Percentiles rank a stretch among this genome's conserved stretches.
Evolutionary conservation across 768 basidiomycete genomes (phyloP).

Genomic region (Mycena galopus): DNA sequence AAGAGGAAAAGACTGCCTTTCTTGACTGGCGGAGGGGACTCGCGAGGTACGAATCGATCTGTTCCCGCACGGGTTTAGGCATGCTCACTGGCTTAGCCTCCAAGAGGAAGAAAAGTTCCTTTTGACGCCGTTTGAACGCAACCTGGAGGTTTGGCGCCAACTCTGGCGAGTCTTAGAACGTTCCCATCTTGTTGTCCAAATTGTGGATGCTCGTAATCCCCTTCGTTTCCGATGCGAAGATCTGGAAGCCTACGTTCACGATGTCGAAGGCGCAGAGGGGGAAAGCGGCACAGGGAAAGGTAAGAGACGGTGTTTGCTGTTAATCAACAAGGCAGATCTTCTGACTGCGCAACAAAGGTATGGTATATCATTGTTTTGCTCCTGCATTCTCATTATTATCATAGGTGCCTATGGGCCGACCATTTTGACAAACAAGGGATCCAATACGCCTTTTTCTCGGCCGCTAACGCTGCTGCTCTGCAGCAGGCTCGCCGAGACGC

Average conservation of each 20-base stretch:
- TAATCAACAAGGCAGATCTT: conserved; percentile 97
- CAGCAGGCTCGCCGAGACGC: conserved; percentile 80
- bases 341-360: conserved; percentile 90
- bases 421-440: conserved; percentile 85
- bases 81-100: conserved; percentile 61
- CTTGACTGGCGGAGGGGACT: conserved; percentile 93
- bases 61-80: not conserved
- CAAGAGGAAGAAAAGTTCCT: conserved; percentile 90
- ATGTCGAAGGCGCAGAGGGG: conserved; percentile 87
- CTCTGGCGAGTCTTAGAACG: conserved; percentile 97
- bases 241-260: conserved; percentile 85
- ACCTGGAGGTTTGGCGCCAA: conserved; percentile 98
- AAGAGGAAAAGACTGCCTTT: conserved; percentile 91
- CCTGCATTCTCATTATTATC: not conserved
- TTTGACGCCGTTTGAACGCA: conserved; percentile 97
- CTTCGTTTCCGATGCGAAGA: conserved; percentile 94
- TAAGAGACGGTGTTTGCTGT: conserved; percentile 79
- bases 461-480: conserved; percentile 86
- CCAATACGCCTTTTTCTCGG: conserved; percentile 93
- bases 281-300: conserved; percentile 83
- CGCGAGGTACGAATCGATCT: conserved; percentile 72
- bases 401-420: conserved; percentile 89
- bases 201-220: conserved; percentile 97
- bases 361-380: conserved; percentile 6
- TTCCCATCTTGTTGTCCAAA: conserved; percentile 94